Conservation (phyloP, 2,329 filamentous ascomycete genomes). For the Pyrenophora teres region DNA sequence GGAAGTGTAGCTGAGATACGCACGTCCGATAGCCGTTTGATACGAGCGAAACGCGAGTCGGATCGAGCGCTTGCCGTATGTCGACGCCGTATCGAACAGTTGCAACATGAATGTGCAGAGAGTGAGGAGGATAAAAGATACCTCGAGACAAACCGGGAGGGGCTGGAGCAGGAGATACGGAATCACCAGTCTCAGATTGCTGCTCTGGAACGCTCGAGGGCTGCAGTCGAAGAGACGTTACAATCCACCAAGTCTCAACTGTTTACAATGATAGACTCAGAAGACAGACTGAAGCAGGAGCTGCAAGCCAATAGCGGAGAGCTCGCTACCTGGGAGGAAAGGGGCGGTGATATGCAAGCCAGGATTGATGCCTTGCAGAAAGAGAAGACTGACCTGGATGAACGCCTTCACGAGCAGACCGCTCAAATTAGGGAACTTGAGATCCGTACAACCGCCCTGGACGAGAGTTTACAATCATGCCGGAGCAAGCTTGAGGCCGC, state of each 20-base stretch:
- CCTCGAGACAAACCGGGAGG: constrained; percentile 23
- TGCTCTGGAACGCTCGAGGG: constrained; percentile 35
- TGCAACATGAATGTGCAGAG: constrained; percentile 39
- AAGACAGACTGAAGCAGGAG: constrained; percentile 27
- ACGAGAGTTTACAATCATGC: constrained; percentile 25
- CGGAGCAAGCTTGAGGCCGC: constrained; percentile 27
- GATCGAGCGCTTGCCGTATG: constrained; percentile 44
- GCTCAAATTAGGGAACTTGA: constrained; percentile 32
- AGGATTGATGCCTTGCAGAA: constrained; percentile 28
- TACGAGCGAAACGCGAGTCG: constrained; percentile 45
- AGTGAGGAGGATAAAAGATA: constrained; percentile 29
- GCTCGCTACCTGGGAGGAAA: constrained; percentile 33
- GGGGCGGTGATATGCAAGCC: constrained; percentile 19
- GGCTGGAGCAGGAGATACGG: constrained; percentile 34
- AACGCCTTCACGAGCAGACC: constrained; percentile 21
- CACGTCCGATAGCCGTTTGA: constrained; percentile 41
- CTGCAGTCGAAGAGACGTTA: constrained; percentile 28
- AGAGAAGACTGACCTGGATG: constrained; percentile 29
- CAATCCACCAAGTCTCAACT: constrained; percentile 30
- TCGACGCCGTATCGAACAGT: constrained; percentile 39
- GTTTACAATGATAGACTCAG: constrained; percentile 20
- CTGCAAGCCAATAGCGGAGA: constrained; percentile 33
- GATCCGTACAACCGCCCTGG: constrained; percentile 22
- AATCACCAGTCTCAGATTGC: constrained; percentile 38
- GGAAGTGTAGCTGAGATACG: constrained; percentile 32